phyloP scores from a whole-genome alignment of 257 asterid species.

The Mentha longifolia region DNA sequence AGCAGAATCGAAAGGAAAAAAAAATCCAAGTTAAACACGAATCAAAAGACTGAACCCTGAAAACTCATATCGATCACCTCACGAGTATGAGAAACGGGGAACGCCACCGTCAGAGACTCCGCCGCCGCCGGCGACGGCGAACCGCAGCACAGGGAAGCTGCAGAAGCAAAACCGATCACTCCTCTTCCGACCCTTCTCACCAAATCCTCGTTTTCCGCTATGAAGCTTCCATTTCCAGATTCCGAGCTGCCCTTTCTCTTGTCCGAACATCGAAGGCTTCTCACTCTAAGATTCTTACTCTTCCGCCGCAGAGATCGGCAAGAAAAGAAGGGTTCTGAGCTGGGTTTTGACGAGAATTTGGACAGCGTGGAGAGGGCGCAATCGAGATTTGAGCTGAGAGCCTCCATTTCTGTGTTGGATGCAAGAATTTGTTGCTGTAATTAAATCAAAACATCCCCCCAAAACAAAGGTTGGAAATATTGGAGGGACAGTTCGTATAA shows the following conservation, averaged over 20 bases:
- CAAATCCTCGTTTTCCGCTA: constrained; percentile 44
- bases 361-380: constrained; percentile 40
- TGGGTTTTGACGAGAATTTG: constrained; percentile 47
- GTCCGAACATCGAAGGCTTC: constrained; percentile 31
- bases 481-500: constrained; percentile 5
- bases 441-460: not conserved
- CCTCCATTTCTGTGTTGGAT: constrained; percentile 51
- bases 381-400: constrained; percentile 58
- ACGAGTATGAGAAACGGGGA: constrained; percentile 83
- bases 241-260: constrained; percentile 28
- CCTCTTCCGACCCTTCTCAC: constrained; percentile 59
- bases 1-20: not conserved
- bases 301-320: constrained; percentile 35
- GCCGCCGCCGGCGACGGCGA: constrained; percentile 79
- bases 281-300: constrained; percentile 35
- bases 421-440: constrained; percentile 1
- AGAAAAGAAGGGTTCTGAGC: constrained; percentile 42
- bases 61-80: constrained; percentile 54
- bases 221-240: constrained; percentile 18
- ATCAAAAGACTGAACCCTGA: not conserved
- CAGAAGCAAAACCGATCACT: constrained; percentile 74
- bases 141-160: constrained; percentile 50
- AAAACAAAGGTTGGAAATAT: not conserved
- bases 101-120: constrained; percentile 83
- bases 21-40: not conserved